phyloP scores from a whole-genome alignment of 805 yeast genomes.

The Candida xiaguanensis region DNA sequence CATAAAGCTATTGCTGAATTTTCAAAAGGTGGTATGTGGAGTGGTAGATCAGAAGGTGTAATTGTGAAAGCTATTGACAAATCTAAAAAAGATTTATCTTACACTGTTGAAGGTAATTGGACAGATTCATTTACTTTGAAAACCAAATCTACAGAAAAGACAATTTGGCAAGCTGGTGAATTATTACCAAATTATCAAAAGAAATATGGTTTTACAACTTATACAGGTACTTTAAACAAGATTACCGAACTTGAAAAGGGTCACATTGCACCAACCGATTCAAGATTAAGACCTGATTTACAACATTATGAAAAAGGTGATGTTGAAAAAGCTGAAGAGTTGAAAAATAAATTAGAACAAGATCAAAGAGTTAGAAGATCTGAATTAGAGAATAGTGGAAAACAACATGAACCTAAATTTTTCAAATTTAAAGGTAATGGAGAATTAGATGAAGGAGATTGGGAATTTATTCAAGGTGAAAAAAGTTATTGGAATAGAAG shows the following conservation, averaged over 20 bases:
- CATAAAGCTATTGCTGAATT: slow-evolving; percentile 67
- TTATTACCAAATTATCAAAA: slow-evolving; percentile 54
- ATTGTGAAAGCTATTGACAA: slow-evolving; percentile 42
- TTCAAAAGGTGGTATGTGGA: slow-evolving; percentile 80
- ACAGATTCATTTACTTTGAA: slow-evolving; percentile 57
- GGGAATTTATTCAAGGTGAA: slow-evolving; percentile 56
- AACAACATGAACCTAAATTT: slow-evolving; percentile 54
- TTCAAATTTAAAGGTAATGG: slow-evolving; percentile 47
- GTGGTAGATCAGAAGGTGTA: slow-evolving; percentile 71
- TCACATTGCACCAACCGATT: slow-evolving; percentile 76
- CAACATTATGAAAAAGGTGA: slow-evolving; percentile 65
- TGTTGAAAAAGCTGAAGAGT: slow-evolving; percentile 64
- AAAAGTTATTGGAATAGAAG: slow-evolving; percentile 80
- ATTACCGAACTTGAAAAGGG: slow-evolving; percentile 68
- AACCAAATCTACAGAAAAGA: slow-evolving; percentile 36
- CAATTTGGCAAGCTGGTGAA: slow-evolving; percentile 70
- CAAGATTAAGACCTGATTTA: slow-evolving; percentile 87
- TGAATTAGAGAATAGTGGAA: slow-evolving; percentile 43
- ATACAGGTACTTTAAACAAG: slow-evolving; percentile 78
- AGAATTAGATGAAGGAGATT: slow-evolving; percentile 41
- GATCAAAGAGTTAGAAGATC: slow-evolving; percentile 75
- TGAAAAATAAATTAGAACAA: slow-evolving; percentile 71
- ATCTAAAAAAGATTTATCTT: slow-evolving; percentile 31
- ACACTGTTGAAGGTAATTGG: slow-evolving; percentile 77
- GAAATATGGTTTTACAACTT: slow-evolving; percentile 83